Conservation (phyloP, 129 eudicot genomes). For the Chrysanthemum lavandulifolium region DNA sequence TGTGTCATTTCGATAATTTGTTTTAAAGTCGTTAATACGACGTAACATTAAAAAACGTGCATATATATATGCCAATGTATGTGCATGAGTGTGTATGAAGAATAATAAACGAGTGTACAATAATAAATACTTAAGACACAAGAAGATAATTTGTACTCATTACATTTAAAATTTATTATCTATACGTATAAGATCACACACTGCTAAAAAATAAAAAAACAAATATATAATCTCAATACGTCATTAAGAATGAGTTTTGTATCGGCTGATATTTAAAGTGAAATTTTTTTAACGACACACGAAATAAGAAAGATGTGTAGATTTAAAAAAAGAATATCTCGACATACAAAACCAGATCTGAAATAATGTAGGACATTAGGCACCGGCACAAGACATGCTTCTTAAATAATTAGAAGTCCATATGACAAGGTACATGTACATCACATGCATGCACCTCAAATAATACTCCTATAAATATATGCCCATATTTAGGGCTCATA, state of each 20-base stretch:
- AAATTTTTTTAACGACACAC: not conserved
- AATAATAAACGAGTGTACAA: too few relatives aligned
- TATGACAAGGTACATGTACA: conserved; percentile 12
- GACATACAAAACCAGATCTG: conserved; percentile 34
- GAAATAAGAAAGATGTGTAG: not conserved
- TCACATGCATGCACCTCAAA: conserved; percentile 22
- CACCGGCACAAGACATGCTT: conserved; percentile 7
- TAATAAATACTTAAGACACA: too few relatives aligned
- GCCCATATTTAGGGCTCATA: conserved; percentile 6
- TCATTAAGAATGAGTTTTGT: not conserved
- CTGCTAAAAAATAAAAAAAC: too few relatives aligned
- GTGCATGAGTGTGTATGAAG: too few relatives aligned
- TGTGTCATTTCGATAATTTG: too few relatives aligned
- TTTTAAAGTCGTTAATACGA: too few relatives aligned
- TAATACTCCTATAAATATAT: conserved; percentile 14
- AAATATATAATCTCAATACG: too few relatives aligned
- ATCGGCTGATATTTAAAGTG: not conserved
- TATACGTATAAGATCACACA: too few relatives aligned
- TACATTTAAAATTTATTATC: too few relatives aligned
- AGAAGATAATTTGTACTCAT: too few relatives aligned
- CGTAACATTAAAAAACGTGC: too few relatives aligned
- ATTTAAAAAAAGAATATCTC: conserved; percentile 22
- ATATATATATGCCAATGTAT: too few relatives aligned
- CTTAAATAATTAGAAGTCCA: not conserved
- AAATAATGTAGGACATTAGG: conserved; percentile 17